These are phyloP conservation scores for Setaria viridis DNA, from an alignment of 202 grass and related monocot genomes.

Conservation along the genomic window DNA sequence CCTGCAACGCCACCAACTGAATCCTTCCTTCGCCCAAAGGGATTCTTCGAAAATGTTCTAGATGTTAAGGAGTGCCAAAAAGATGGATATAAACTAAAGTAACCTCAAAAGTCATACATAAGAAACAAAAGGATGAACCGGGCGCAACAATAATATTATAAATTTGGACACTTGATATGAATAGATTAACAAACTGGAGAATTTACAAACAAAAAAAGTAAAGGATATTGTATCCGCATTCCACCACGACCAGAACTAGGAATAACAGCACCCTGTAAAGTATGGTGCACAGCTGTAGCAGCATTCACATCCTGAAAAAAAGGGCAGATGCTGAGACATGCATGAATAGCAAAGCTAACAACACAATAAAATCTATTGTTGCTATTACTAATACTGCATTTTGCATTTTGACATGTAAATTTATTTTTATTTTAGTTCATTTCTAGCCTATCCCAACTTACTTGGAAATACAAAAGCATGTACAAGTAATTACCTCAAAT, in stretches of 20 bases:
- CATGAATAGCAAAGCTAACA: conserved; percentile 22
- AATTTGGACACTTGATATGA: not conserved
- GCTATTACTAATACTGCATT: not conserved
- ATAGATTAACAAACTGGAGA: conserved; percentile 12
- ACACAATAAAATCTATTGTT: not conserved
- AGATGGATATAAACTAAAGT: conserved; percentile 31
- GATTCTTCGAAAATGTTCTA: conserved; percentile 87
- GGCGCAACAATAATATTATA: not conserved
- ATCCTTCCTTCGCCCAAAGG: conserved; percentile 95
- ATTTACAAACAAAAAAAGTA: conserved; percentile 21
- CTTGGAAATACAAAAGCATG: not conserved
- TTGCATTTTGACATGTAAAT: not conserved
- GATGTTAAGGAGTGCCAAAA: conserved; percentile 59
- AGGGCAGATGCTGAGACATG: conserved; percentile 17
- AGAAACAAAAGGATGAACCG: conserved; percentile 8
- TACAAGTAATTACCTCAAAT: conserved; percentile 60
- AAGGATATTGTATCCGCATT: conserved; percentile 99
- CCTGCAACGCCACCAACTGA: conserved; percentile 42
- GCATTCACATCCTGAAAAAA: conserved; percentile 72
- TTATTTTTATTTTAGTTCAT: not conserved
- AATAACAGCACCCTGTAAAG: conserved; percentile 93
- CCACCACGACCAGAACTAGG: conserved; percentile 97
- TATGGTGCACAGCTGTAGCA: conserved; percentile 85
- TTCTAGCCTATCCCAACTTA: not conserved
- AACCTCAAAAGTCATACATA: not conserved